Conservation (phyloP, 768 basidiomycete genomes). For the Collybia sordida region DNA sequence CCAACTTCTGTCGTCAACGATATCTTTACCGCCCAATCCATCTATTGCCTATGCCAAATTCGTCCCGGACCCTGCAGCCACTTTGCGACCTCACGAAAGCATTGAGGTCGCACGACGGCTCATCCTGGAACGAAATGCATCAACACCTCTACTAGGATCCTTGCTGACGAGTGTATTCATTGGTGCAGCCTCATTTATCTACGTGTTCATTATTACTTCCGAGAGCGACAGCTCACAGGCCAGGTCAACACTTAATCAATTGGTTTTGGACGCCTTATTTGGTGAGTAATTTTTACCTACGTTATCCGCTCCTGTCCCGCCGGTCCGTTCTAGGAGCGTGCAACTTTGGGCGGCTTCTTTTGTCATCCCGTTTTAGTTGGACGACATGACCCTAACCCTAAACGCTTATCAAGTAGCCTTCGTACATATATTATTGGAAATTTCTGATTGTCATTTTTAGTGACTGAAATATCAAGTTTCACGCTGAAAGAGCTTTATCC, state of each 20-base stretch:
- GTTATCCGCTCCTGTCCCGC: background rate
- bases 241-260: constrained; percentile 28
- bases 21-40: constrained; percentile 43
- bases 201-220: constrained; percentile 57
- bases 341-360: background rate
- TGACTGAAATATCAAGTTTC: constrained; percentile 42
- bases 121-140: constrained; percentile 38
- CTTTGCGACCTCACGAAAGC: constrained; percentile 29
- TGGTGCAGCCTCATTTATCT: constrained; percentile 42
- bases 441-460: constrained; percentile 25
- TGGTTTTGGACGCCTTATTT: constrained; percentile 49
- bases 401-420: background rate
- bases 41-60: constrained; percentile 48
- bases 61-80: constrained; percentile 23
- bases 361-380: background rate
- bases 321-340: background rate
- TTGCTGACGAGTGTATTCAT: constrained; percentile 52
- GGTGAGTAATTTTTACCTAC: constrained; percentile 37
- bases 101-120: constrained; percentile 58
- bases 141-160: constrained; percentile 43
- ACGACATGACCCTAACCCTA: constrained; percentile 21
- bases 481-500: constrained; percentile 51
- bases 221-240: constrained; percentile 26
- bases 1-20: constrained; percentile 43
- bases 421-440: background rate